These are phyloP conservation scores for Trametes cingulata DNA, from an alignment of 768 basidiomycete species.

Conservation along the genomic window DNA sequence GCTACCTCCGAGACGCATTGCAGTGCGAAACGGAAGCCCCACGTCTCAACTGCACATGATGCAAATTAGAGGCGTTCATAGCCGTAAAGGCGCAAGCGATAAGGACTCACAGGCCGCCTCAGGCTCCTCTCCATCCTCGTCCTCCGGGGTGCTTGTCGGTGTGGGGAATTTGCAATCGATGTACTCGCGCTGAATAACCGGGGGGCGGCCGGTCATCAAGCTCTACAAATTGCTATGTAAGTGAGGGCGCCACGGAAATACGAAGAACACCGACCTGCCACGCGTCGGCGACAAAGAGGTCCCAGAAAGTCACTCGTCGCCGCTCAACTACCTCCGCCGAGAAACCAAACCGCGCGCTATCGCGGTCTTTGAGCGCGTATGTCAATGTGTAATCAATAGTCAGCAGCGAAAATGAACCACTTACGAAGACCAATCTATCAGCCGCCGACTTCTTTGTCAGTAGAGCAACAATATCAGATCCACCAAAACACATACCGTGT, in stretches of 20 bases:
- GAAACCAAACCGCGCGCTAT: slow-evolving; percentile 66
- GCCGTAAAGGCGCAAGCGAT: neutral
- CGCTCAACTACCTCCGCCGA: slow-evolving; percentile 61
- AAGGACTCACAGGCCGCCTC: slow-evolving; percentile 16
- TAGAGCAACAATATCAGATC: slow-evolving; percentile 20
- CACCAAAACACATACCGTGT: slow-evolving; percentile 48
- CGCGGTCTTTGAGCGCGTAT: slow-evolving; percentile 55
- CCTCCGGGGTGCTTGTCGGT: slow-evolving; percentile 27
- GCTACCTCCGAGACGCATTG: slow-evolving; percentile 69
- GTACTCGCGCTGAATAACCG: slow-evolving; percentile 63
- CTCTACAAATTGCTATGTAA: slow-evolving; percentile 43
- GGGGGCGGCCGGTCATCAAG: slow-evolving; percentile 69
- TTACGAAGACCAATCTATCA: slow-evolving; percentile 45
- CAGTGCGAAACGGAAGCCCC: slow-evolving; percentile 64
- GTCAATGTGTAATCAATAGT: neutral
- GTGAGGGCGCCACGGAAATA: neutral
- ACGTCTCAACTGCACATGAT: slow-evolving; percentile 49
- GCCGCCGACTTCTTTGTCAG: neutral
- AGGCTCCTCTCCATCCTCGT: slow-evolving; percentile 25
- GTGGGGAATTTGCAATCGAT: slow-evolving; percentile 65
- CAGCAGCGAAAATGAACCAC: slow-evolving; percentile 17
- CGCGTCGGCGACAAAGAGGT: slow-evolving; percentile 69
- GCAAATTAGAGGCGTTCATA: neutral
- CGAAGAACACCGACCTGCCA: slow-evolving; percentile 53
- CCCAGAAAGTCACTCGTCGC: slow-evolving; percentile 74